phyloP scores from a whole-genome alignment of 768 basidiomycete genomes.

The Amylocystis lapponica region DNA sequence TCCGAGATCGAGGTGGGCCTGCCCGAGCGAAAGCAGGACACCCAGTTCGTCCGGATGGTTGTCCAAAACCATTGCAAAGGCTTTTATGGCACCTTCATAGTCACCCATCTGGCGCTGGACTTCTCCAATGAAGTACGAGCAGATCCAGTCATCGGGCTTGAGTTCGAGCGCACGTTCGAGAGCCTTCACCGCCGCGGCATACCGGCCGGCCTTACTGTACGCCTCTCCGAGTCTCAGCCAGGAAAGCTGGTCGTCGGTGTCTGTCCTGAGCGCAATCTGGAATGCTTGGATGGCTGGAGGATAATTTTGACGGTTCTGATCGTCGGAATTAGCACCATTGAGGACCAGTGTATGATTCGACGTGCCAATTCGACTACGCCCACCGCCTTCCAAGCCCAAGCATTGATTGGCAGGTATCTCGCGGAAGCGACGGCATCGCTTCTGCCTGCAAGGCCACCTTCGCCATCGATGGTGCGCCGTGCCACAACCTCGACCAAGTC shows the following conservation, averaged over 20 bases:
- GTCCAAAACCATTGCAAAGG: conserved; percentile 52
- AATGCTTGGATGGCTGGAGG: conserved; percentile 72
- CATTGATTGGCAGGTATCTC: conserved; percentile 68
- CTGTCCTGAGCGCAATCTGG: conserved; percentile 79
- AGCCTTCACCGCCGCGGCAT: conserved; percentile 86
- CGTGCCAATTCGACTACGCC: conserved; percentile 88
- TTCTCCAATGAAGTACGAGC: conserved; percentile 76
- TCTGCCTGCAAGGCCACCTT: conserved; percentile 60
- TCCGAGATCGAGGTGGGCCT: conserved; percentile 69
- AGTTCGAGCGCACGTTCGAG: conserved; percentile 70
- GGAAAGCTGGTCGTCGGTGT: conserved; percentile 68
- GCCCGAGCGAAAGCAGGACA: conserved; percentile 63
- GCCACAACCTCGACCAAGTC: conserved; percentile 94
- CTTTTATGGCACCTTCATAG: conserved; percentile 66
- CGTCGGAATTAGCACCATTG: conserved; percentile 1
- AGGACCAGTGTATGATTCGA: conserved; percentile 1
- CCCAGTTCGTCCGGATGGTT: conserved; percentile 63
- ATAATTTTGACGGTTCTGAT: conserved; percentile 64
- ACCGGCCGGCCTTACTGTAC: conserved; percentile 82
- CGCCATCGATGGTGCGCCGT: conserved; percentile 85
- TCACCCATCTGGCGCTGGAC: conserved; percentile 75
- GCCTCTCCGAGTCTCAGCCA: conserved; percentile 94
- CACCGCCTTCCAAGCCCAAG: conserved; percentile 98
- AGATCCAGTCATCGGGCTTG: conserved; percentile 76
- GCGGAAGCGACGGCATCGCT: conserved; percentile 34